Evolutionary conservation across 192 early-diverging fungal species (phyloP), one percentile per base, ranked within the genome.

Genomic region (Coemansia sp.): DNA sequence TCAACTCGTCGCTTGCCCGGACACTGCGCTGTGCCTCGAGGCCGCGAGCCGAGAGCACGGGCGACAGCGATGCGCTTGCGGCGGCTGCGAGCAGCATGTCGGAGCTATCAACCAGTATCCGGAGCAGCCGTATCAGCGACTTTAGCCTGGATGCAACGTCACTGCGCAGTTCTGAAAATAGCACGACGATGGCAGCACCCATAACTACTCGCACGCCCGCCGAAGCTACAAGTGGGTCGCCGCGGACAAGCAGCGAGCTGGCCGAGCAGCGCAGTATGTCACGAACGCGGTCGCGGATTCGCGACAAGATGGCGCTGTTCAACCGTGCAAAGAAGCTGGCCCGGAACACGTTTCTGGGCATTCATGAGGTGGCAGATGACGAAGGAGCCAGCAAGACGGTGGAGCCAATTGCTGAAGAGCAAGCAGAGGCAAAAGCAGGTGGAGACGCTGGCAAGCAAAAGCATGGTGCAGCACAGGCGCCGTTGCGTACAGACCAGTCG

Each of bases 291-390:
- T 63, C 67, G 38, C 62, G 60, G 14, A 43, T 79, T 7, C 71
- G 76, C n/a, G 70, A 79, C 51, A 79, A 79, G 64, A 69, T 79
- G 45, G 51, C 76, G 38, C 38, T 63, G 60, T 69, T 79, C 39
- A 79, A 70, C 37, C 70, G 76, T 2, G 70, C 63, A 15, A 62
- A 58, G 38, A 57, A 69, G 21, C 69, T 57, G 66, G 76, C 76
- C 4, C 58, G 67, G 23, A 69, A 60, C 60, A 72, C 65, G 66
- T 35, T 78, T 14, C 69, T 54, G 4, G 65, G 74, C 1, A 70
- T 70, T 29, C 14, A 32, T 35, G 49, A 62, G 9, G 49, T 29
- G 3, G 32, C 21, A 19, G 15, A 25, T n/a, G 60, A 35, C 5
- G 47, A 59, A 6, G 29, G 29, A 32, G 29, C 6, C 29, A 32